Conservation (phyloP, 2,329 filamentous ascomycete species). For the Nigrograna mackinnonii region DNA sequence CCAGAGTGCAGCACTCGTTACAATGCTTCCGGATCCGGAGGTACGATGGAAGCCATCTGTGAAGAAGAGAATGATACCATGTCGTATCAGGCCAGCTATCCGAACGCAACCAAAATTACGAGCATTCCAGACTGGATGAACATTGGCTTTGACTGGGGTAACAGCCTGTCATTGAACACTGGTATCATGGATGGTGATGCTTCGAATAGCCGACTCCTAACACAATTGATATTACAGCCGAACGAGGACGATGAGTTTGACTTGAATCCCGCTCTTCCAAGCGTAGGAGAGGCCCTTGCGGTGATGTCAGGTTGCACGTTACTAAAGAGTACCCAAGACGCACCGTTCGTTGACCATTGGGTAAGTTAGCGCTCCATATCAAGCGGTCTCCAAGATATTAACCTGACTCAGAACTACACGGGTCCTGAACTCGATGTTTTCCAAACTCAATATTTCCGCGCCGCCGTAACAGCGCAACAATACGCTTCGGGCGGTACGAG, state of each 20-base stretch:
- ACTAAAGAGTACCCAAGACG: slow-evolving; percentile 60
- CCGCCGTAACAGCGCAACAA: slow-evolving; percentile 65
- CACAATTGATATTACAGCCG: slow-evolving; percentile 44
- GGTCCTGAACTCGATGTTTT: slow-evolving; percentile 44
- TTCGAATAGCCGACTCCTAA: slow-evolving; percentile 48
- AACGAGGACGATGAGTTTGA: slow-evolving; percentile 20
- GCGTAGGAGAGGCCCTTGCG: slow-evolving; percentile 73
- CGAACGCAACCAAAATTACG: slow-evolving; percentile 61
- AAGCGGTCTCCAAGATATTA: not conserved
- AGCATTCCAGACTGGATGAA: slow-evolving; percentile 47
- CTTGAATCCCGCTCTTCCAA: slow-evolving; percentile 61
- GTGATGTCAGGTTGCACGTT: slow-evolving; percentile 71
- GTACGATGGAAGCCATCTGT: slow-evolving; percentile 64
- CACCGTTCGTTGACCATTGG: slow-evolving; percentile 62
- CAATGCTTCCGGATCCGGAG: slow-evolving; percentile 54
- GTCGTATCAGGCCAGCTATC: slow-evolving; percentile 56
- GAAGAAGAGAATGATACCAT: slow-evolving; percentile 58
- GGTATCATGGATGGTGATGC: slow-evolving; percentile 48
- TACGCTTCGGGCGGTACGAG: slow-evolving; percentile 70
- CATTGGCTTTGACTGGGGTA: slow-evolving; percentile 48
- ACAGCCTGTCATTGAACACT: slow-evolving; percentile 46
- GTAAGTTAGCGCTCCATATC: slow-evolving; percentile 17
- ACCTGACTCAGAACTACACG: slow-evolving; percentile 37
- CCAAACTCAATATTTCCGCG: slow-evolving; percentile 64
- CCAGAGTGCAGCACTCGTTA: slow-evolving; percentile 67